phyloP scores from a whole-genome alignment of 1,139 yeast genomes.

The Candida albicans region DNA sequence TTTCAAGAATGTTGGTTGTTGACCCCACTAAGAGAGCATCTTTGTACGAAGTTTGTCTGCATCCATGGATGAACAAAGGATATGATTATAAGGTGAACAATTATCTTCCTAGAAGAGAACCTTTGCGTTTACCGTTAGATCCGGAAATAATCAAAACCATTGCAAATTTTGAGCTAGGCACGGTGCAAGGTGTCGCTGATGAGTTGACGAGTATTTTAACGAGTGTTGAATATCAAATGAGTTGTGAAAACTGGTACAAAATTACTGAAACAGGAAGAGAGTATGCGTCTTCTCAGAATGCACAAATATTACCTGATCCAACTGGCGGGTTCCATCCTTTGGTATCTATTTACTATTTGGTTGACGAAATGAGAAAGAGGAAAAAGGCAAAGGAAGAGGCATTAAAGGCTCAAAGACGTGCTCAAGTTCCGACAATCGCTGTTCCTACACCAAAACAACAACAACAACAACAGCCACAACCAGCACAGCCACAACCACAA shows the following conservation, averaged over 20 bases:
- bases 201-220: slow-evolving; percentile 60
- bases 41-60: slow-evolving; percentile 74
- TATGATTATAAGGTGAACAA: slow-evolving; percentile 73
- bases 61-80: slow-evolving; percentile 95
- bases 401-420: slow-evolving; percentile 27
- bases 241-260: slow-evolving; percentile 65
- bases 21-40: slow-evolving; percentile 81
- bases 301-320: slow-evolving; percentile 64
- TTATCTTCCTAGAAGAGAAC: slow-evolving; percentile 74
- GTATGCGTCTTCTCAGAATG: slow-evolving; percentile 41
- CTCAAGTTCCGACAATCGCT: slow-evolving; percentile 18
- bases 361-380: slow-evolving; percentile 76
- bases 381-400: slow-evolving; percentile 60
- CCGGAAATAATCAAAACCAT: slow-evolving; percentile 69
- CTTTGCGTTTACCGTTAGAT: slow-evolving; percentile 74
- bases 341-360: slow-evolving; percentile 81
- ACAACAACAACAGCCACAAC: slow-evolving; percentile 14
- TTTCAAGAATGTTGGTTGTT: slow-evolving; percentile 89
- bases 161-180: slow-evolving; percentile 78
- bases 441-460: slow-evolving; percentile 12
- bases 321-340: slow-evolving; percentile 88
- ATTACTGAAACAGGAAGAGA: slow-evolving; percentile 42
- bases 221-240: slow-evolving; percentile 67
- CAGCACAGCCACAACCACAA: slow-evolving; percentile 8
- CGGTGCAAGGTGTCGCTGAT: slow-evolving; percentile 55